Conservation (phyloP, 225 moss, liverwort and hornwort genomes). For the Pseudisothecium myosuroides region DNA sequence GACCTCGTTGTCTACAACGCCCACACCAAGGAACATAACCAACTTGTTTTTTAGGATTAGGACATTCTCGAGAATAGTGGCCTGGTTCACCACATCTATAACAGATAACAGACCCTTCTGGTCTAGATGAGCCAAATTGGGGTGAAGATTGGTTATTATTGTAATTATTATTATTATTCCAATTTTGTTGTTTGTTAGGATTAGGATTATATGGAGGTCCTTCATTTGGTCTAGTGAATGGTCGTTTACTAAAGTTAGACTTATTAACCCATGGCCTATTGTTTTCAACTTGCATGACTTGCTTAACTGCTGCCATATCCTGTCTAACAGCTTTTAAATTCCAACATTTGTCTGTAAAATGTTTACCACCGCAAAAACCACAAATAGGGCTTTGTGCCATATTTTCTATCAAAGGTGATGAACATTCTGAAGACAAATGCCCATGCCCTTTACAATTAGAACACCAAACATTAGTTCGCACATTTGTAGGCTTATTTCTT, state of each 20-base stretch:
- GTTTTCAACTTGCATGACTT: too few species aligned
- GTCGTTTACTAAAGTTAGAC: too few species aligned
- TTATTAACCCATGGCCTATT: too few species aligned
- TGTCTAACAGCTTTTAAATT: not conserved
- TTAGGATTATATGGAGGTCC: too few species aligned
- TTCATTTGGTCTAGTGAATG: too few species aligned
- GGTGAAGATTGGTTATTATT: too few species aligned
- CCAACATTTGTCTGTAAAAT: not conserved
- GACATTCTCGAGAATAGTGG: not conserved
- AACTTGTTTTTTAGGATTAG: not conserved
- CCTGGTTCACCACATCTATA: not conserved
- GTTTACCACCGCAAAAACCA: not conserved
- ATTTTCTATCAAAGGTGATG: too few species aligned
- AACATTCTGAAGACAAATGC: not conserved
- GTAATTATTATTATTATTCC: too few species aligned
- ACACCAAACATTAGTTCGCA: not conserved
- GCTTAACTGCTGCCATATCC: not conserved
- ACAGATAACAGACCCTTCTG: not conserved
- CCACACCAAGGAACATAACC: not conserved
- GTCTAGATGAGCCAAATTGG: too few species aligned
- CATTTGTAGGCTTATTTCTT: not conserved
- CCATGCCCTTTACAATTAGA: not conserved
- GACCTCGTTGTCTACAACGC: not conserved
- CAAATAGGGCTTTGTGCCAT: not conserved
- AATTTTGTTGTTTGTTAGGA: too few species aligned